A percentile compares a stretch with the other conserved stretches of the same genome.
phyloP scores from a whole-genome alignment of 805 yeast genomes.

The Wickerhamomyces bisporus region DNA sequence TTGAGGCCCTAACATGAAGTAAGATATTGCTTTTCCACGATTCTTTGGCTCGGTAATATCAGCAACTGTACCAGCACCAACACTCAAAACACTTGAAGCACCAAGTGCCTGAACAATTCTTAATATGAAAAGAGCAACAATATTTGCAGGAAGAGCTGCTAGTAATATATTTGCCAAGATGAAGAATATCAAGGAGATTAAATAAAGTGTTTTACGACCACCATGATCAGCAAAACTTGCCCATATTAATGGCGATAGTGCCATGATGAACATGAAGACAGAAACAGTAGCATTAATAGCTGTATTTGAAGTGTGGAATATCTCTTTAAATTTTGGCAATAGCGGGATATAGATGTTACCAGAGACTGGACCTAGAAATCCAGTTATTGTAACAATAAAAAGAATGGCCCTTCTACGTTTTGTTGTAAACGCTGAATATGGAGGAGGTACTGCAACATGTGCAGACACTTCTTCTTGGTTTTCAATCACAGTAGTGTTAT shows the following conservation, averaged over 20 bases:
- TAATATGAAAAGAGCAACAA: slow-evolving; percentile 63
- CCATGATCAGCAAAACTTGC: slow-evolving; percentile 51
- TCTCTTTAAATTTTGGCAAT: slow-evolving; percentile 38
- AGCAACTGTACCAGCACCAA: slow-evolving; percentile 87
- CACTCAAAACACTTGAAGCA: slow-evolving; percentile 82
- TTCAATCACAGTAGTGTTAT: no score
- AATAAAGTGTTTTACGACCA: slow-evolving; percentile 61
- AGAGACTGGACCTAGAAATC: slow-evolving; percentile 51
- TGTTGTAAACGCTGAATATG: slow-evolving; percentile 31
- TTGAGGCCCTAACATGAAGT: slow-evolving; percentile 81
- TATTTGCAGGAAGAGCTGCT: slow-evolving; percentile 57
- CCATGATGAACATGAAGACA: slow-evolving; percentile 51
- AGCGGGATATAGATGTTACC: slow-evolving; percentile 57
- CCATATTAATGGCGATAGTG: slow-evolving; percentile 52
- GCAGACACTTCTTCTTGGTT: no score
- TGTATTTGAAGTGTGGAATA: slow-evolving; percentile 36
- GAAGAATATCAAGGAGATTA: slow-evolving; percentile 52
- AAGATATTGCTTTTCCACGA: slow-evolving; percentile 79
- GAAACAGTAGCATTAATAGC: slow-evolving; percentile 52
- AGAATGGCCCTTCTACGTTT: slow-evolving; percentile 30
- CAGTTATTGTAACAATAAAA: slow-evolving; percentile 40
- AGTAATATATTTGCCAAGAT: slow-evolving; percentile 61
- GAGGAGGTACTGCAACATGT: neutral
- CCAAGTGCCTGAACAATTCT: slow-evolving; percentile 75
- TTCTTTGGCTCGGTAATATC: slow-evolving; percentile 64